Percentiles rank a stretch among this genome's conserved stretches.
phyloP scores from a whole-genome alignment of 768 basidiomycete genomes.

The Mycena olivaceomarginata region DNA sequence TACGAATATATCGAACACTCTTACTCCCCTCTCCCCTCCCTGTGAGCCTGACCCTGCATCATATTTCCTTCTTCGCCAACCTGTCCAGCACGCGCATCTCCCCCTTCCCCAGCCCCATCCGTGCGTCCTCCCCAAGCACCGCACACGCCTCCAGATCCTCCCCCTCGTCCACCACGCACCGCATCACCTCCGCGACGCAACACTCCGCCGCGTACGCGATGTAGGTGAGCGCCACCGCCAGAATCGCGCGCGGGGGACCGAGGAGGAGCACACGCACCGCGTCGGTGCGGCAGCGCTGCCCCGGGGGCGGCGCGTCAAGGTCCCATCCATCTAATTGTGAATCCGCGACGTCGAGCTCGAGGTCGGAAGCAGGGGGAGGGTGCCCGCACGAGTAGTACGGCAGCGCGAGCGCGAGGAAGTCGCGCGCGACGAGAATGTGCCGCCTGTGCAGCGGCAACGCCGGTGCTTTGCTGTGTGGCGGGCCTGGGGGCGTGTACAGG shows the following conservation, averaged over 20 bases:
- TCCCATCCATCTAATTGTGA: not conserved
- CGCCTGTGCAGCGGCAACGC: slow-evolving; percentile 21
- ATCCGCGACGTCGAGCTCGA: not conserved
- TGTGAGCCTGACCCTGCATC: not conserved
- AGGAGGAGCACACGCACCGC: slow-evolving; percentile 37
- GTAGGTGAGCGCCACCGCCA: slow-evolving; percentile 33
- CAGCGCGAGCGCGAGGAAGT: slow-evolving; percentile 44
- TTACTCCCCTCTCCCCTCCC: not conserved
- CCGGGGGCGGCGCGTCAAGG: not conserved
- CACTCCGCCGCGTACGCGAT: slow-evolving; percentile 39
- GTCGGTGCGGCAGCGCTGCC: slow-evolving; percentile 32
- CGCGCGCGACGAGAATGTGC: slow-evolving; percentile 41
- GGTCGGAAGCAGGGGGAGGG: not conserved
- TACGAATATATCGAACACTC: not conserved
- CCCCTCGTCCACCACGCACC: slow-evolving; percentile 33
- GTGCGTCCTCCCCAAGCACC: slow-evolving; percentile 21
- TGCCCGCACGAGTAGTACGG: slow-evolving; percentile 40
- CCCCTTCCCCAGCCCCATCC: slow-evolving; percentile 22
- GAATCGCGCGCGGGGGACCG: slow-evolving; percentile 36
- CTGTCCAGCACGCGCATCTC: slow-evolving; percentile 25
- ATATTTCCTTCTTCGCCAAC: slow-evolving; percentile 27
- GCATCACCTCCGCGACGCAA: slow-evolving; percentile 37
- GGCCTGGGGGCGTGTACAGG: not conserved
- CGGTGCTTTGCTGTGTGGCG: not conserved
- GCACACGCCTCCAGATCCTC: slow-evolving; percentile 36